Conservation (phyloP, 495 filamentous ascomycete species). For the Parathielavia appendiculata region DNA sequence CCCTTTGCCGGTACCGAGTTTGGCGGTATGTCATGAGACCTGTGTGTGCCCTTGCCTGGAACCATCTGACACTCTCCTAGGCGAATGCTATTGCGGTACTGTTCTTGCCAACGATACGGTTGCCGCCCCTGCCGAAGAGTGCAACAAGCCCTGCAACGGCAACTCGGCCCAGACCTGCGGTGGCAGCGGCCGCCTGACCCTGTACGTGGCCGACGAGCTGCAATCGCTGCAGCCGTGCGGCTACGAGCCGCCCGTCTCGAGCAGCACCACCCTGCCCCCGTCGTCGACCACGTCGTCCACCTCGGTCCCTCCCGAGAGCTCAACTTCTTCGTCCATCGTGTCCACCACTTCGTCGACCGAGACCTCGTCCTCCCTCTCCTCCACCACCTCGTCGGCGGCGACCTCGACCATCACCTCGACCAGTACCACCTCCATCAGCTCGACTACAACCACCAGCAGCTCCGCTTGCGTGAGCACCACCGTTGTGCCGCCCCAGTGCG, state of each 20-base stretch:
- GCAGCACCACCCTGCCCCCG: slow-evolving; percentile 16
- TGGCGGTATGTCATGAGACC: slow-evolving; percentile 38
- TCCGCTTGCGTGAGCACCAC: slow-evolving; percentile 39
- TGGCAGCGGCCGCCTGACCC: slow-evolving; percentile 38
- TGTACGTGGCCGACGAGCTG: slow-evolving; percentile 43
- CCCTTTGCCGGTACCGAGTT: slow-evolving; percentile 51
- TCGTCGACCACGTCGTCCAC: slow-evolving; percentile 15
- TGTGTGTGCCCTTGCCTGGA: slow-evolving; percentile 6
- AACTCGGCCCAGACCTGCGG: slow-evolving; percentile 44
- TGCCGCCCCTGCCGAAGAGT: slow-evolving; percentile 34
- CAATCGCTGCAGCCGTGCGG: slow-evolving; percentile 45
- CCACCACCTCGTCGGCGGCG: slow-evolving; percentile 6
- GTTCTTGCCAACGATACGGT: slow-evolving; percentile 47
- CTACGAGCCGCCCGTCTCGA: slow-evolving; percentile 27
- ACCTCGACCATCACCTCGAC: slow-evolving; percentile 19
- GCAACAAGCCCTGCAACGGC: slow-evolving; percentile 48
- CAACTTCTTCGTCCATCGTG: slow-evolving; percentile 12
- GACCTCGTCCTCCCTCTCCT: slow-evolving; percentile 21
- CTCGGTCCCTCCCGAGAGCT: slow-evolving; percentile 13
- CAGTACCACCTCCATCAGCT: slow-evolving; percentile 20
- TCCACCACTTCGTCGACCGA: slow-evolving; percentile 1
- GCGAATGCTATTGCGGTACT: slow-evolving; percentile 43
- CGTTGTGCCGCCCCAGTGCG: slow-evolving; percentile 41
- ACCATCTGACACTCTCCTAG: slow-evolving; percentile 17
- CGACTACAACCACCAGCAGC: slow-evolving; percentile 33